Evolutionary conservation across 2,329 filamentous ascomycete species (phyloP), one percentile per base, ranked within the genome.

Genomic region (Pezicula radicicola): DNA sequence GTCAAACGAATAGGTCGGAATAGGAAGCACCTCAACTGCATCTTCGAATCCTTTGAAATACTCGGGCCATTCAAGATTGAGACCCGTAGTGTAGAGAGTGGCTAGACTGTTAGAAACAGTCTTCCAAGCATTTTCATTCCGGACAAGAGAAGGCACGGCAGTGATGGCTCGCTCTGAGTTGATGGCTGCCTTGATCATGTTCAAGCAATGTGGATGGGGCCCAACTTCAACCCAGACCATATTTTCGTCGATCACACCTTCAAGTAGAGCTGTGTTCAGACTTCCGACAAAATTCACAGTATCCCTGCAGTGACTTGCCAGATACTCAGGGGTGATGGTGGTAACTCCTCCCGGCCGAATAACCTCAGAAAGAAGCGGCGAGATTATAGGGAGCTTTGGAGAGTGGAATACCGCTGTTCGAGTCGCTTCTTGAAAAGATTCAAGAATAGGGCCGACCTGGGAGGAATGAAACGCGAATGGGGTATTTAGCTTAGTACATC

Each of bases 161-260:
- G 28, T 55, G 45, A 46, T 57, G 25, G 25, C 25, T 25, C 6
- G 25, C 55, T 52, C 60, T 9, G 71, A 67, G 18, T 78, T 78
- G 48, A 87, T 76, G 7, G 78, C 81, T 9, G 80, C 77, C 71
- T 85, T 86, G 59, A 89, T 77, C 76, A 90, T 84, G 52, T 78
- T 78, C 43, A 78, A 77, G 66, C 81, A 87, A 13, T 89, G 79
- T 0, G 86, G 85, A 61, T 89, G 84, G 37, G 87, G 85, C 12
- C 87, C 87, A 55, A 90, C 72, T 66, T 91, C 87, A 48, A 91
- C 71, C 80, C 82, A 89, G 28, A 83, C 76, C 2, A 85, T 87
- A 68, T 84, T 82, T 57, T 84, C 81, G 56, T 85, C 78, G 45
- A 88, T 80, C n/a, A 77, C 68, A 53, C 76, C 72, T 46, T 79